Evolutionary conservation across 1,284 basidiomycete species (phyloP).

Genomic region (Xanthoconium separans): DNA sequence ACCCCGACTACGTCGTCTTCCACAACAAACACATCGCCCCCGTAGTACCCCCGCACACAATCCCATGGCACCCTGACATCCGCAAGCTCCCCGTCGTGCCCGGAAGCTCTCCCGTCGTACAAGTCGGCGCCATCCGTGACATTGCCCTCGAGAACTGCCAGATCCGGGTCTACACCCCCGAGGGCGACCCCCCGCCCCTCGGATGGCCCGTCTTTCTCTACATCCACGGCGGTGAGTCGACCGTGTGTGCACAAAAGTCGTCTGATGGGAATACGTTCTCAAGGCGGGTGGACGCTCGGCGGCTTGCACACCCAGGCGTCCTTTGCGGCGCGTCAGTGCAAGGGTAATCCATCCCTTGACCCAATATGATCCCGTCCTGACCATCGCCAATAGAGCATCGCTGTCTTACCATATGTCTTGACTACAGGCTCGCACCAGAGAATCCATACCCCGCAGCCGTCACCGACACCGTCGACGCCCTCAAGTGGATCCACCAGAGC

Average conservation of each 20-base stretch:
- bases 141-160: slow-evolving; percentile 45
- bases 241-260: background rate
- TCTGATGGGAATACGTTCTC: background rate
- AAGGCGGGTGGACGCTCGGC: slow-evolving; percentile 72
- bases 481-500: slow-evolving; percentile 59
- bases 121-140: slow-evolving; percentile 54
- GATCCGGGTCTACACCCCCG: slow-evolving; percentile 58
- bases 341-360: slow-evolving; percentile 16
- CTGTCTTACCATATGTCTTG: slow-evolving; percentile 59
- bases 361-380: background rate
- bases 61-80: slow-evolving; percentile 59
- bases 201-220: slow-evolving; percentile 19
- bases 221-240: slow-evolving; percentile 6
- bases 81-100: slow-evolving; percentile 54
- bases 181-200: slow-evolving; percentile 34
- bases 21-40: slow-evolving; percentile 52
- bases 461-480: slow-evolving; percentile 66
- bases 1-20: slow-evolving; percentile 62
- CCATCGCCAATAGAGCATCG: slow-evolving; percentile 22
- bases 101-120: slow-evolving; percentile 52
- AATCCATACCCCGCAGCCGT: slow-evolving; percentile 72
- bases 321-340: slow-evolving; percentile 37
- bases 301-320: slow-evolving; percentile 56
- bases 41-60: slow-evolving; percentile 48
- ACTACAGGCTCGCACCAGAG: slow-evolving; percentile 77